Conservation (phyloP, 1,284 basidiomycete genomes). For the Pyrrhoderma noxium region DNA sequence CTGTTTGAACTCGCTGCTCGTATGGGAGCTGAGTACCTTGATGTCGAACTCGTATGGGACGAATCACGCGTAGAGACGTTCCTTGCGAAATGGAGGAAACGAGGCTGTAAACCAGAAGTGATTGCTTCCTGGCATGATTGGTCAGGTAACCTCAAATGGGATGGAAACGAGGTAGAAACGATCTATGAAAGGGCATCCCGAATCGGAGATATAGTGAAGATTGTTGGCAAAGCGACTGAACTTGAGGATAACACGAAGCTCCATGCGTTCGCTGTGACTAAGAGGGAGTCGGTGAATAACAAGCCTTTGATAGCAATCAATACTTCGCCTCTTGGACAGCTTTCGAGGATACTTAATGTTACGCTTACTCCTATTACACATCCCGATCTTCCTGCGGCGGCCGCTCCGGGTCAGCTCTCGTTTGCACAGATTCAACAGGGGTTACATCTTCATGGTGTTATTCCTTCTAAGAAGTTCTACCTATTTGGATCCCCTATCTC, state of each 20-base stretch:
- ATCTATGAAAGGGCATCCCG: constrained; percentile 61
- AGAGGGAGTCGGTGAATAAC: constrained; percentile 33
- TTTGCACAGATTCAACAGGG: constrained; percentile 82
- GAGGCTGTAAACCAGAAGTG: constrained; percentile 72
- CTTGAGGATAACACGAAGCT: constrained; percentile 80
- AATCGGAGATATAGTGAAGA: constrained; percentile 87
- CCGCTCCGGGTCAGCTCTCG: constrained; percentile 90
- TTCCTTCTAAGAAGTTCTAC: constrained; percentile 69
- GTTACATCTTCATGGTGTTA: constrained; percentile 73
- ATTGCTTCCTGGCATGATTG: constrained; percentile 96
- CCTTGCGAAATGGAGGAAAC: constrained; percentile 26
- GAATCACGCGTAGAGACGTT: constrained; percentile 58
- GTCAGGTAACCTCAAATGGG: constrained; percentile 83
- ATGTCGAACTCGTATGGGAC: constrained; percentile 81
- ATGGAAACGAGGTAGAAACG: constrained; percentile 55
- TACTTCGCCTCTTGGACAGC: constrained; percentile 85
- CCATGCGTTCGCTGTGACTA: constrained; percentile 56
- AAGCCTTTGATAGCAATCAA: constrained; percentile 93
- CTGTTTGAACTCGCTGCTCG: constrained; percentile 78
- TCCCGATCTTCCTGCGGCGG: constrained; percentile 71
- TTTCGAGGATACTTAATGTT: constrained; percentile 82
- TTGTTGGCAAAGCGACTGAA: constrained; percentile 78
- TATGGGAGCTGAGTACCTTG: constrained; percentile 87
- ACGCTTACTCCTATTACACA: constrained; percentile 91
- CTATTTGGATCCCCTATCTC: constrained; percentile 87